Evolutionary conservation across 192 early-diverging fungal genomes (phyloP).

Genomic region (Glomus cerebriforme): DNA sequence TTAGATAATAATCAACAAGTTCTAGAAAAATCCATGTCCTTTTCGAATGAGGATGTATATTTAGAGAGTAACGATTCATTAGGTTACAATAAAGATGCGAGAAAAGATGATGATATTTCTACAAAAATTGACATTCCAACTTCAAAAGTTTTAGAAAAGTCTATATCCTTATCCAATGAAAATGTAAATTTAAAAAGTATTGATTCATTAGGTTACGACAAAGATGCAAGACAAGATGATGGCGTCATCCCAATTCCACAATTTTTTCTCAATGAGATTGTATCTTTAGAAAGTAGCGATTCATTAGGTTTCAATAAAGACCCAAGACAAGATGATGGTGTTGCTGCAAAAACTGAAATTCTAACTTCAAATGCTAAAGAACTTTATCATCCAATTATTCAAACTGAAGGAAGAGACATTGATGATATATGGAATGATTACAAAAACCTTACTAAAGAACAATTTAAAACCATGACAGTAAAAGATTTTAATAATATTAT

Average conservation of each 20-base stretch:
- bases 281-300: too few species aligned
- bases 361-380: not conserved
- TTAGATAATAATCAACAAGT: not conserved
- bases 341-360: not conserved
- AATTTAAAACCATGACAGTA: not conserved
- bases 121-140: too few species aligned
- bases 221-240: too few species aligned
- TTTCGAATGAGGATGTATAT: not conserved
- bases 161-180: not conserved
- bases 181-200: too few species aligned
- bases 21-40: not conserved
- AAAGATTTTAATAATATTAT: not conserved
- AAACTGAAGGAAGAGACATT: not conserved
- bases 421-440: constrained; percentile 9
- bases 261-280: too few species aligned
- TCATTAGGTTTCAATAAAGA: not conserved
- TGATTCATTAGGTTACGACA: too few species aligned
- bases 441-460: not conserved
- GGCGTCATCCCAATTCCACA: too few species aligned
- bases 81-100: not conserved
- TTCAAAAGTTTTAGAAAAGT: not conserved
- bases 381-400: not conserved
- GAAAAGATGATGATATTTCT: not conserved
- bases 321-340: not conserved
- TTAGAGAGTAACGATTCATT: not conserved